Conservation (phyloP, 106 monocot genomes). For the Apostasia shenzhenica region DNA sequence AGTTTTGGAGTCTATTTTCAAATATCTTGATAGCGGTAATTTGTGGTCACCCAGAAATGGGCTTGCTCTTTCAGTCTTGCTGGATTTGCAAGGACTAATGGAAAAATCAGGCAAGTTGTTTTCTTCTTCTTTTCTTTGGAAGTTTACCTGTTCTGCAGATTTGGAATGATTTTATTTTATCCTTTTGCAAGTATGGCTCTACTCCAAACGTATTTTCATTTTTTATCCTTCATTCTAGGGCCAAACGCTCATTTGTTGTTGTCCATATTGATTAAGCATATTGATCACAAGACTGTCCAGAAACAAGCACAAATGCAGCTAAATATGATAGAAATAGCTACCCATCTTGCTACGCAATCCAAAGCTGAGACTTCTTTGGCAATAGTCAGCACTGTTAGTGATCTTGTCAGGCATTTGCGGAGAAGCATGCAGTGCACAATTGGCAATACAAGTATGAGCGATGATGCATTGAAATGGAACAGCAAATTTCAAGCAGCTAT, state of each 20-base stretch:
- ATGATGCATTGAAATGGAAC: constrained; percentile 47
- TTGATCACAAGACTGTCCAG: constrained; percentile 69
- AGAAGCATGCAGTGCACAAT: constrained; percentile 49
- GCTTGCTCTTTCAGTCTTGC: constrained; percentile 56
- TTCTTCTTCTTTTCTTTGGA: not conserved
- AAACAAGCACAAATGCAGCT: constrained; percentile 72
- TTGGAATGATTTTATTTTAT: not conserved
- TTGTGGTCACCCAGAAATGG: constrained; percentile 66
- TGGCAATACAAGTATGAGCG: constrained; percentile 15
- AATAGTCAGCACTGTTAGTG: constrained; percentile 55
- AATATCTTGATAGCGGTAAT: constrained; percentile 67
- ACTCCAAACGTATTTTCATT: not conserved
- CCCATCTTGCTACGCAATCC: constrained; percentile 48
- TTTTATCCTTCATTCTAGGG: constrained; percentile 31
- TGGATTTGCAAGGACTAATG: constrained; percentile 64
- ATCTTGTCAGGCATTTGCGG: constrained; percentile 75
- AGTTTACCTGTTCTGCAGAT: not conserved
- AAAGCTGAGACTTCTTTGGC: constrained; percentile 52
- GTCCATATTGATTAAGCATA: constrained; percentile 81
- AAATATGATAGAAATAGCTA: constrained; percentile 63
- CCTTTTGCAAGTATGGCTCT: not conserved
- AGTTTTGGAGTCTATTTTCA: constrained; percentile 78
- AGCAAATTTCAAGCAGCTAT: constrained; percentile 42
- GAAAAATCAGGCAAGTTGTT: constrained; percentile 58
- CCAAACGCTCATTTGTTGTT: constrained; percentile 67